Evolutionary conservation across 2,329 filamentous ascomycete species (phyloP).

Genomic region (Alternaria ventricosa): DNA sequence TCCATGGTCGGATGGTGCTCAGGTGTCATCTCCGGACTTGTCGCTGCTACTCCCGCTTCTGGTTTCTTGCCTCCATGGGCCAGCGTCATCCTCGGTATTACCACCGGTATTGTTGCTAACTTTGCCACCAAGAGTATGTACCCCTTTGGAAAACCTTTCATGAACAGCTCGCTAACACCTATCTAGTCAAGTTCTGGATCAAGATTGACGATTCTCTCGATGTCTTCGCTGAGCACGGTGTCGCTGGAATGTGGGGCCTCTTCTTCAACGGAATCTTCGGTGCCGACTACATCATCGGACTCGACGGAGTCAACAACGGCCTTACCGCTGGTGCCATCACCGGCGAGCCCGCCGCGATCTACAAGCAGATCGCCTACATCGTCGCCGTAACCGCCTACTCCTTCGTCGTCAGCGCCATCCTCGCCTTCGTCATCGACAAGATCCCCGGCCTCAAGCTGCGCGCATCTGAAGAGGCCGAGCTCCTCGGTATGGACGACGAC

Average conservation of each 20-base stretch:
- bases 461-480: constrained; percentile 80
- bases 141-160: background rate
- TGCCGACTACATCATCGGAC: constrained; percentile 73
- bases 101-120: constrained; percentile 75
- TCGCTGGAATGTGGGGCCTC: constrained; percentile 83
- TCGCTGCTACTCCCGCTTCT: constrained; percentile 84
- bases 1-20: constrained; percentile 93
- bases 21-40: constrained; percentile 83
- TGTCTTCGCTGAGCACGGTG: constrained; percentile 87
- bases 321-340: constrained; percentile 70
- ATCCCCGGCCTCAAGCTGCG: constrained; percentile 81
- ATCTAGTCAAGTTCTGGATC: constrained; percentile 72
- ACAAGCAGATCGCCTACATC: constrained; percentile 82
- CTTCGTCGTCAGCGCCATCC: constrained; percentile 74
- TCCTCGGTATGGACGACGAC: constrained; percentile 88
- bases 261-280: constrained; percentile 79
- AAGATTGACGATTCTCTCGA: constrained; percentile 87
- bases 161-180: constrained; percentile 24
- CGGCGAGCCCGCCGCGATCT: constrained; percentile 75
- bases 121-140: constrained; percentile 84
- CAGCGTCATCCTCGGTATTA: constrained; percentile 65
- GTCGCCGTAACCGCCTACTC: constrained; percentile 69
- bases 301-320: constrained; percentile 77
- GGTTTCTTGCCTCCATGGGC: constrained; percentile 77
- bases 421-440: constrained; percentile 77